Evolutionary conservation across 805 yeast species (phyloP).

Genomic region (Saccharomyces jurei): DNA sequence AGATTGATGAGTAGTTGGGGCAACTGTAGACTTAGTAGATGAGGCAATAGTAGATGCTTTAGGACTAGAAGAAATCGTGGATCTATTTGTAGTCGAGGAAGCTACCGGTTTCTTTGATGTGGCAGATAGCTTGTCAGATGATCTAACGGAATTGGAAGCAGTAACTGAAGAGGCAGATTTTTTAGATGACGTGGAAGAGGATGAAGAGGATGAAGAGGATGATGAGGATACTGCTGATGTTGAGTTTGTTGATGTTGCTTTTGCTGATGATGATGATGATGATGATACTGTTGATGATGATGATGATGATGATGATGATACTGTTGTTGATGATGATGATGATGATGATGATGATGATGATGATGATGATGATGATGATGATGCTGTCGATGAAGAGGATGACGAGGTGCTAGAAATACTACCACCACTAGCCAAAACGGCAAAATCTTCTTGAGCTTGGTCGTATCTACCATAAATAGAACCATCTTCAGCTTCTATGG

Average conservation of each 20-base stretch:
- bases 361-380: constrained; percentile 8
- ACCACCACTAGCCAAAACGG: constrained; percentile 21
- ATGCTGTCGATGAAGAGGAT: constrained; percentile 3
- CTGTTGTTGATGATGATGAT: neutral
- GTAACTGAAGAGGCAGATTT: neutral
- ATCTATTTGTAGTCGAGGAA: constrained; percentile 7
- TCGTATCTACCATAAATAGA: constrained; percentile 50
- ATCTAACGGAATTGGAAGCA: neutral
- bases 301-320: constrained; percentile 7
- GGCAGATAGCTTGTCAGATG: neutral
- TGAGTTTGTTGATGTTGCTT: constrained; percentile 5
- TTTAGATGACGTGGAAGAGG: constrained; percentile 3
- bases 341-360: constrained; percentile 8
- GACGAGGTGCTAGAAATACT: constrained; percentile 11
- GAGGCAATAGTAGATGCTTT: constrained; percentile 10
- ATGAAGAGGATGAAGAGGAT: constrained; percentile 5
- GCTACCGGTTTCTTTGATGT: neutral
- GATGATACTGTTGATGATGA: constrained; percentile 5
- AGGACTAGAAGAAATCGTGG: constrained; percentile 7
- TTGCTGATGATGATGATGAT: constrained; percentile 4
- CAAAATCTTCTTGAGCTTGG: constrained; percentile 39
- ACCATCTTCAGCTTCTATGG: constrained; percentile 52
- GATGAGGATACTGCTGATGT: constrained; percentile 4
- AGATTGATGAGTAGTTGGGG: constrained; percentile 2
- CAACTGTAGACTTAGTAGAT: constrained; percentile 6